phyloP scores from a whole-genome alignment of 345 rosid species.

The Heritiera littoralis region DNA sequence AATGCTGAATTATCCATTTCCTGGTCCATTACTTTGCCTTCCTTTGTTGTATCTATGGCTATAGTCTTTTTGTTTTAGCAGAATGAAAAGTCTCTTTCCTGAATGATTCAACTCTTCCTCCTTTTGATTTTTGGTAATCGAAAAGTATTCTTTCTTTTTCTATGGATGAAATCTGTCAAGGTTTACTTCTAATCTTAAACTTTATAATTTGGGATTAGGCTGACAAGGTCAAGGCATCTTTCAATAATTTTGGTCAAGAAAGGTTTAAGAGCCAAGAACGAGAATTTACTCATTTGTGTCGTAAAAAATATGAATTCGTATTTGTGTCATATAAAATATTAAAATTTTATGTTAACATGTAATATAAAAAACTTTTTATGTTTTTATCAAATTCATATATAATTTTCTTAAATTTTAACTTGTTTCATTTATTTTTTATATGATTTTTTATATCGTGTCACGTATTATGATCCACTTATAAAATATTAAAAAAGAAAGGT shows the following conservation, averaged over 20 bases:
- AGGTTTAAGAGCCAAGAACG: background rate
- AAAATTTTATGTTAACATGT: no score
- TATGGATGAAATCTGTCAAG: background rate
- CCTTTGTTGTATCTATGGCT: background rate
- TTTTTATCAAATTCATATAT: no score
- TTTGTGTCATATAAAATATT: no score
- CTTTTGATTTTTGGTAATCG: background rate
- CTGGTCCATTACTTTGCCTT: background rate
- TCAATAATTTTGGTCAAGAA: background rate
- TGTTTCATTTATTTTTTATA: no score
- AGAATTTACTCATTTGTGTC: background rate
- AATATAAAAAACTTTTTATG: no score
- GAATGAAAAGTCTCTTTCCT: background rate
- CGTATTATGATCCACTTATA: no score
- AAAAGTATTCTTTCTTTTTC: background rate
- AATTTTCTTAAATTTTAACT: no score
- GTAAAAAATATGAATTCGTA: no score
- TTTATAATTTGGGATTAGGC: background rate
- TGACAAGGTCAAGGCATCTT: background rate
- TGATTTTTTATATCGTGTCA: no score
- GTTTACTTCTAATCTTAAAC: background rate
- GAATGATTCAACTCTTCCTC: background rate
- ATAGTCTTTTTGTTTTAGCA: background rate
- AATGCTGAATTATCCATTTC: slow-evolving; percentile 17
- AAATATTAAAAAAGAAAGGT: no score